Base-by-base conservation (phyloP, 768 basidiomycete species). In the Lentinula detonsa region DNA sequence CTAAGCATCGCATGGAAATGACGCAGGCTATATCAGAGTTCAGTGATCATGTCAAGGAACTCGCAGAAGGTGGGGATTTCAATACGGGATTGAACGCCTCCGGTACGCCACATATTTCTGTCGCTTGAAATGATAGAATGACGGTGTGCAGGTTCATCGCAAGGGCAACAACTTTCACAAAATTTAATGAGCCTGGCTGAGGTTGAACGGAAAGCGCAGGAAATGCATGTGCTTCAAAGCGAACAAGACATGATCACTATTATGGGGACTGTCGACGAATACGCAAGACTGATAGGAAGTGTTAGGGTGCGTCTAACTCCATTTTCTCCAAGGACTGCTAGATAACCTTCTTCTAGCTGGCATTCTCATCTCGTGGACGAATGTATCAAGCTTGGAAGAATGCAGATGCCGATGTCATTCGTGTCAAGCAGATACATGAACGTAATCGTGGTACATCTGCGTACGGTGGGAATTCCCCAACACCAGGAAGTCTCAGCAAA, bases 261-360 rank as follows among this genome's bases (percentile, higher is more conserved):
- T 33, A 79, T 95, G 81, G 86, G 85, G 56, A 91, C 91, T 52
- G 92, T 85, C 51, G 96, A 98, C 68, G 95, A 97, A 72, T 98
- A 98, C 70, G 85, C 93, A n/a, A 81, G 96, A 56, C 78, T 98
- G 57, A 91, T 96, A 63, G 86, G 83, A 66, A 92, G 90, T 60
- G 93, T 95, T 57, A 81, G 92, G 63, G 92, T 92, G 70, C 15
- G 28, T 54, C 7, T 43, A 5, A 48, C 9, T 28, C 43, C 10
- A 33, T 59, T 58, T 6, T 11, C 3, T 49, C 48, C 28, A 1
- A 51, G 54, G 13, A 15, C 55, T 2, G 23, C 34, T 35, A 21
- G 49, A 33, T 1, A 13, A 35, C 8, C 4, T 54, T 40, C 49
- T 15, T 57, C 4, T 65, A 96, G 92, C 78, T 93, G 63, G 93